A percentile compares a stretch with the other conserved stretches of the same genome.
Evolutionary conservation across 1,284 basidiomycete species (phyloP).

Genomic region (Takashimella koratensis): DNA sequence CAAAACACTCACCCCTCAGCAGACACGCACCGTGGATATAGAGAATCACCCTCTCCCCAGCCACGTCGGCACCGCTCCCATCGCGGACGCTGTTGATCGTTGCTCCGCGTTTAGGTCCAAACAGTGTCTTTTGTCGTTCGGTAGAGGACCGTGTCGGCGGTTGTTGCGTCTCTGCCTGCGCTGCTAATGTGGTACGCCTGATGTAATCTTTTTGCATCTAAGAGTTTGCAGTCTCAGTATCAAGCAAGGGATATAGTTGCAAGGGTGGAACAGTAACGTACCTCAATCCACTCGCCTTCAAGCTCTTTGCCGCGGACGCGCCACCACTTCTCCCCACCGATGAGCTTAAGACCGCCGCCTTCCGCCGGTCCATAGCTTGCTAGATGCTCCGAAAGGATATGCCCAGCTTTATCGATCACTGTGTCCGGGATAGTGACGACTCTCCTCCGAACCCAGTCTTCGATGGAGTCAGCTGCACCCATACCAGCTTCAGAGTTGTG

Average conservation of each 20-base stretch:
- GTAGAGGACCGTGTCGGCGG: not conserved
- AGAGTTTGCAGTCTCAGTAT: too few species aligned
- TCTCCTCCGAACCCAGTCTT: conserved; percentile 43
- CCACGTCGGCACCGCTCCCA: conserved; percentile 34
- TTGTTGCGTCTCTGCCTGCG: conserved; percentile 12
- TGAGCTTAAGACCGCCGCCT: conserved; percentile 38
- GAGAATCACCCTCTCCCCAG: conserved; percentile 44
- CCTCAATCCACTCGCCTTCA: conserved; percentile 84
- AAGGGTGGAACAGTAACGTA: too few species aligned
- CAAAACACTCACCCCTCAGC: conserved; percentile 7
- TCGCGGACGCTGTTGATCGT: conserved; percentile 34
- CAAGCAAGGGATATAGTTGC: too few species aligned
- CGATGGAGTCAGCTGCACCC: too few species aligned
- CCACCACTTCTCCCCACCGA: conserved; percentile 95
- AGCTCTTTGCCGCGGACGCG: conserved; percentile 70
- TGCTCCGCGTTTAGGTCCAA: conserved; percentile 20
- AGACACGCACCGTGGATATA: conserved; percentile 45
- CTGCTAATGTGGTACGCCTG: conserved; percentile 24
- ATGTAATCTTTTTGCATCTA: conserved; percentile 53
- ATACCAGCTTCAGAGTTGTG: not conserved
- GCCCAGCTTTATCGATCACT: conserved; percentile 38
- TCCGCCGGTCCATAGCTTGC: conserved; percentile 29
- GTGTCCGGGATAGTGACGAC: conserved; percentile 44
- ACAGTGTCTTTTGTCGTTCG: not conserved
- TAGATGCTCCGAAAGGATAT: conserved; percentile 45